Percentiles rank a stretch among this genome's conserved stretches.
Evolutionary conservation across 208 protist genomes (phyloP).

Genomic region (Acanthamoeba castellanii): DNA sequence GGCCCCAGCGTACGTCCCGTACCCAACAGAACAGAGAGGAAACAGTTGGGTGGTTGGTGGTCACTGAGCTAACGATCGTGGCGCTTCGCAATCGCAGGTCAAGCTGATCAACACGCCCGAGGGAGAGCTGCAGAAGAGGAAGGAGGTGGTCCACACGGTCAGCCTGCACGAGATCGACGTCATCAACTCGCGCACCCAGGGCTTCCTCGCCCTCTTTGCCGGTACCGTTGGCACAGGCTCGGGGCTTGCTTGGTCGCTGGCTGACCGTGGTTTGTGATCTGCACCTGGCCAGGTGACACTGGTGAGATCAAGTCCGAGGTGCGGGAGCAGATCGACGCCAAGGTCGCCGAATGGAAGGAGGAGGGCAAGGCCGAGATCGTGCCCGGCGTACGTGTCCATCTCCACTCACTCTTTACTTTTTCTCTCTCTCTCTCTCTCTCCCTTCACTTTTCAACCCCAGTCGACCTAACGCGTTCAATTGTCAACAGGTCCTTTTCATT

Average conservation of each 20-base stretch:
- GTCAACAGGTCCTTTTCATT: slow-evolving; percentile 89
- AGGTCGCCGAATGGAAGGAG: slow-evolving; percentile 99
- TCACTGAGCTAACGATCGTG: slow-evolving; percentile 7
- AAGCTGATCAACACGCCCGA: slow-evolving; percentile 98
- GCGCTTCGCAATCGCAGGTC: slow-evolving; percentile 71
- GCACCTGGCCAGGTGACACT: slow-evolving; percentile 94
- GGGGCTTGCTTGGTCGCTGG: slow-evolving; percentile 98
- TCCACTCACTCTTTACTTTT: neutral
- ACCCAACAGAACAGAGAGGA: neutral
- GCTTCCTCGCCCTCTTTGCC: slow-evolving; percentile 99
- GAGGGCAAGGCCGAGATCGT: slow-evolving; percentile 99
- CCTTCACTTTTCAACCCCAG: no score
- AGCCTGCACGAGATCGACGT: slow-evolving; percentile 99
- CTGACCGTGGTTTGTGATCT: neutral
- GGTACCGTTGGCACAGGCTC: slow-evolving; percentile 98
- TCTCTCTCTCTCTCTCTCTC: neutral
- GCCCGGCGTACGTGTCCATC: slow-evolving; percentile 95
- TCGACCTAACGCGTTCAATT: no score
- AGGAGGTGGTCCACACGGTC: slow-evolving; percentile 99
- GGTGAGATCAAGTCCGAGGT: slow-evolving; percentile 99
- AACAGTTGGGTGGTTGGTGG: slow-evolving; percentile 38
- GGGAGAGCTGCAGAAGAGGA: slow-evolving; percentile 99
- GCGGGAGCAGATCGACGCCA: slow-evolving; percentile 99
- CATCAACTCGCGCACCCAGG: slow-evolving; percentile 99
- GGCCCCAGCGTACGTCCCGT: slow-evolving; percentile 80